Conservation (phyloP, 2,329 filamentous ascomycete species). For the Catunica adiposa region DNA sequence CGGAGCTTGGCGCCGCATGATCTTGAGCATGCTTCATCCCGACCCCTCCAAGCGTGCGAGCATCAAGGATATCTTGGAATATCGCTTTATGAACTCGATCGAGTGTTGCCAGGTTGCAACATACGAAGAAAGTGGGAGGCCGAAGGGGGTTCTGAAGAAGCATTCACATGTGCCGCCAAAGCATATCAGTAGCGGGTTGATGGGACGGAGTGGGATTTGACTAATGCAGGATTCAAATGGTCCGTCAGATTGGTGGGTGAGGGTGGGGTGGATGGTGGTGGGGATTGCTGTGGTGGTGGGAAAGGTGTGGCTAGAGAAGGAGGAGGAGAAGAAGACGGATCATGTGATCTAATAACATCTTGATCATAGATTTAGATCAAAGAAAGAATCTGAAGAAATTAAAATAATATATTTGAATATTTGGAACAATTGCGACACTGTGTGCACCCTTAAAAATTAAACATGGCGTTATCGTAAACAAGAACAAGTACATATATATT, state of each 20-base stretch:
- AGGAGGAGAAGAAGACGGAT: too few relatives aligned
- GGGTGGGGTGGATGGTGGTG: not conserved
- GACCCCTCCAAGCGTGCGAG: constrained; percentile 53
- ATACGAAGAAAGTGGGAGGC: constrained; percentile 41
- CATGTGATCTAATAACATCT: too few relatives aligned
- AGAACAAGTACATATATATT: too few relatives aligned
- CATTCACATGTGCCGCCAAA: constrained; percentile 31
- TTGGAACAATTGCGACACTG: too few relatives aligned
- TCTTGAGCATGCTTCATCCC: constrained; percentile 72
- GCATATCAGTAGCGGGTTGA: constrained; percentile 30
- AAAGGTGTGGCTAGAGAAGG: too few relatives aligned
- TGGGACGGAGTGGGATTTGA: constrained; percentile 7
- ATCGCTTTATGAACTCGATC: constrained; percentile 56
- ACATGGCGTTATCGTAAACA: too few relatives aligned
- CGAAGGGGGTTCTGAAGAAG: constrained; percentile 42
- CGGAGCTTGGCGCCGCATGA: constrained; percentile 51
- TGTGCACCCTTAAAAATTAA: too few relatives aligned
- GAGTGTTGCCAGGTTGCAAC: constrained; percentile 65
- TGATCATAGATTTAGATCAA: too few relatives aligned
- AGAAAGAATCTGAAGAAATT: too few relatives aligned
- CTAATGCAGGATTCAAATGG: not conserved
- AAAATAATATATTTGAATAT: too few relatives aligned
- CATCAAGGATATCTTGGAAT: constrained; percentile 50
- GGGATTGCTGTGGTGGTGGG: not conserved
- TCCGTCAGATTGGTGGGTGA: not conserved